Conservation (phyloP, 2,329 filamentous ascomycete genomes). For the Epichloe glyceriae region DNA sequence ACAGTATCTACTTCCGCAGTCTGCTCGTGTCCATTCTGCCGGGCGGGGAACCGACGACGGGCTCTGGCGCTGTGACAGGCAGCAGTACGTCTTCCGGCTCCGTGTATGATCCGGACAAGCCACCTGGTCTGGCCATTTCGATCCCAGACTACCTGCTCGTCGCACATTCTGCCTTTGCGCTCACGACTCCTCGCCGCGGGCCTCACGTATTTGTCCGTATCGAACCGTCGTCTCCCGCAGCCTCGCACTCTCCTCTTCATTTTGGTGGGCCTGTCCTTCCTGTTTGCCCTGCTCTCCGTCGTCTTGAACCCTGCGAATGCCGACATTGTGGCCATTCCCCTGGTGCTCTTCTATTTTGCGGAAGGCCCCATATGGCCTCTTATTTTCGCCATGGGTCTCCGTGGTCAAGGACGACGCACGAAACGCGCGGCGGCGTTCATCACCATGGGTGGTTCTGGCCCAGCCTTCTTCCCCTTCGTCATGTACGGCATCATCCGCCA, state of each 20-base stretch:
- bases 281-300: conserved; percentile 38
- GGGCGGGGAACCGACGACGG: conserved; percentile 9
- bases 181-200: conserved; percentile 58
- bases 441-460: conserved; percentile 62
- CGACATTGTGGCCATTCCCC: conserved; percentile 42
- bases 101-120: conserved; percentile 16
- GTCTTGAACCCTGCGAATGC: conserved; percentile 31
- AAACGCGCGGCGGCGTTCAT: conserved; percentile 69
- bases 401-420: conserved; percentile 66
- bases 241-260: conserved; percentile 58
- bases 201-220: conserved; percentile 45
- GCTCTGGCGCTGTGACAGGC: conserved; percentile 11
- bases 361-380: conserved; percentile 76
- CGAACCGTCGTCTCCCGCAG: conserved; percentile 38
- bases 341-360: conserved; percentile 63
- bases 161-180: conserved; percentile 58
- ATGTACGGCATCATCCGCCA: conserved; percentile 52
- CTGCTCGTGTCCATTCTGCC: conserved; percentile 32
- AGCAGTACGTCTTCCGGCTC: conserved; percentile 16
- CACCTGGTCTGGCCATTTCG: conserved; percentile 36
- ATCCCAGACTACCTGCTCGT: conserved; percentile 56
- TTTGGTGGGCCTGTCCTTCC: conserved; percentile 46
- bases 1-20: conserved; percentile 46
- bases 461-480: conserved; percentile 62
- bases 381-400: conserved; percentile 65